A percentile compares a stretch with the other conserved stretches of the same genome.
Conservation (phyloP, 148 eudicot genomes). For the Chenopodium formosanum region DNA sequence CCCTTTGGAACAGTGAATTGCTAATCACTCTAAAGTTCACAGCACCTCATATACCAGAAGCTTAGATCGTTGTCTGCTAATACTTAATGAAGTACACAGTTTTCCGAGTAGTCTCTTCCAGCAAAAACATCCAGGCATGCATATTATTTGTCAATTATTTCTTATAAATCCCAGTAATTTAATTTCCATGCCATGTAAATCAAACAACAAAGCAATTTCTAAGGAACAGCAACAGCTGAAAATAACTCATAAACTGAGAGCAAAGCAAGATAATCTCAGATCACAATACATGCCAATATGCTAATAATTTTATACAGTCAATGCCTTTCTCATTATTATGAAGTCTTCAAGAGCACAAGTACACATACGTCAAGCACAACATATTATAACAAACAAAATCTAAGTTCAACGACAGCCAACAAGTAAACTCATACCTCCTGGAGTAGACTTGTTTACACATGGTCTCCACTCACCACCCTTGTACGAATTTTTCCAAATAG, state of each 20-base stretch:
- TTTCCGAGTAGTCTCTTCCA: too few relatives aligned
- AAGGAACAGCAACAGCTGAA: not conserved
- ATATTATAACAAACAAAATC: constrained; percentile 12
- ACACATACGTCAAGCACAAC: not conserved
- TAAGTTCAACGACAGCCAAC: not conserved
- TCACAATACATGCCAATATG: not conserved
- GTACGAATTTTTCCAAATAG: constrained; percentile 89
- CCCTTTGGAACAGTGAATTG: not conserved
- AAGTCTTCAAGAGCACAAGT: not conserved
- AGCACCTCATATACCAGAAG: not conserved
- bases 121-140: too few relatives aligned
- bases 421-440: constrained; percentile 52
- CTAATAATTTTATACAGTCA: not conserved
- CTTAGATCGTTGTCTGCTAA: not conserved
- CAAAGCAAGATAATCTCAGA: not conserved
- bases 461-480: constrained; percentile 92
- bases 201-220: not conserved
- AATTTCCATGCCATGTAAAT: not conserved
- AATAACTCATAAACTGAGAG: not conserved
- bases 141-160: not conserved
- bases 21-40: not conserved
- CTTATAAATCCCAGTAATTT: not conserved
- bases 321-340: not conserved
- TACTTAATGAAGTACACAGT: not conserved
- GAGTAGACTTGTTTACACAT: constrained; percentile 63